Evolutionary conservation across 495 filamentous ascomycete genomes (phyloP), one percentile per base, ranked within the genome.

Genomic region (Paragyromitra xinjiangensis): DNA sequence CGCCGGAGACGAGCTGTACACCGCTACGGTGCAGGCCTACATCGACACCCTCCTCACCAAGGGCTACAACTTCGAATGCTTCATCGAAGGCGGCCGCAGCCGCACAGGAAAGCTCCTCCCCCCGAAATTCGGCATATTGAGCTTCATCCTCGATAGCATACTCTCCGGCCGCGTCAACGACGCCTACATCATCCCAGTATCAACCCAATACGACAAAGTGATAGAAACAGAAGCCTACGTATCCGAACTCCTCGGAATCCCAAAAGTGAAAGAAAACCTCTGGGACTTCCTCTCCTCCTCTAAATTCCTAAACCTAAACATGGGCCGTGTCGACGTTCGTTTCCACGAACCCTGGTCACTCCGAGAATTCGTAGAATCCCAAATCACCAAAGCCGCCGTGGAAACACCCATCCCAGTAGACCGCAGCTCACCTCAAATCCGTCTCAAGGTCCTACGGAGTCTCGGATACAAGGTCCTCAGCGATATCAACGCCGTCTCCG

Each of bases 191-290:
- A 97, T 94, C 79, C 95, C 95, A 2, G 95, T 99, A 39, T 95
- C 92, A 83, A 97, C 94, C 1, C 95, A 98, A 81, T 99, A 99
- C 82, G 95, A 99, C 87, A 99, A 98, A 80, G 95, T 99, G 62
- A 93, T 99, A 61, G 95, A 99, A 83, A 97, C 94, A 7, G 95
- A 98, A 80, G 95, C 93, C 19, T 99, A 98, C 81, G 94, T 98
- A 64, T 94, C 90, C 65, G 95, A 98, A 83, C 89, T 99, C 3
- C 87, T 99, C 3, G 95, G 95, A 26, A 90, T 95, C 55, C 95
- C 95, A 0, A 98, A 99, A 82, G 92, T 91, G 69, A 95, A 97
- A 83, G 95, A 99, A 82, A 98, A 96, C 77, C 84, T 99, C 65
- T 88, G 89, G 63, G 92, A 95, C 80, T 94, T 99, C 79, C 84